Evolutionary conservation across 2,329 filamentous ascomycete species (phyloP).

Genomic region (Colletotrichum musicola): DNA sequence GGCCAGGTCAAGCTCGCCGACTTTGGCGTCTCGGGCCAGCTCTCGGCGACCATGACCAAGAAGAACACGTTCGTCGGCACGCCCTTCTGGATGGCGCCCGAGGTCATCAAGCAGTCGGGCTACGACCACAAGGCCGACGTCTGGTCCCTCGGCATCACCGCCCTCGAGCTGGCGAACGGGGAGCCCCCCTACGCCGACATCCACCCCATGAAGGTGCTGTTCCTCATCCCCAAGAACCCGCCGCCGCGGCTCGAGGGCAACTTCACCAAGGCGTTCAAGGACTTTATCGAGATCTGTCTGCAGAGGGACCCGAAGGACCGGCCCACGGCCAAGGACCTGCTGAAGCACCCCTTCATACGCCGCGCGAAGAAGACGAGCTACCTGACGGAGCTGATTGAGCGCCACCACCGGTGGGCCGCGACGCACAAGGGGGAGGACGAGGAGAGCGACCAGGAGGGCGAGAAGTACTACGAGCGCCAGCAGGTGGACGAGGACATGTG

Average conservation of each 20-base stretch:
- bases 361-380: conserved; percentile 97
- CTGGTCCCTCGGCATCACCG: conserved; percentile 96
- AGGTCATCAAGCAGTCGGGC: conserved; percentile 98
- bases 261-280: conserved; percentile 86
- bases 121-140: conserved; percentile 99
- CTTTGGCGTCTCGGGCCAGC: conserved; percentile 95
- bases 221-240: conserved; percentile 94
- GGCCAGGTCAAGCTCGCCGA: conserved; percentile 98
- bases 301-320: conserved; percentile 90
- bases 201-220: conserved; percentile 98
- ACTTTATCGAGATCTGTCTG: conserved; percentile 86
- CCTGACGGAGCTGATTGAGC: conserved; percentile 93
- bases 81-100: conserved; percentile 99
- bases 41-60: conserved; percentile 98
- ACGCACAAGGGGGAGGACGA: conserved; percentile 80
- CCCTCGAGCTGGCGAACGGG: conserved; percentile 89
- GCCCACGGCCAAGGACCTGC: conserved; percentile 85
- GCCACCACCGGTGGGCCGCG: conserved; percentile 87
- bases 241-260: conserved; percentile 85
- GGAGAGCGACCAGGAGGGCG: conserved; percentile 72
- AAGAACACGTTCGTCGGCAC: conserved; percentile 99
- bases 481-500: conserved; percentile 86
- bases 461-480: conserved; percentile 66
- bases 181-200: conserved; percentile 97
- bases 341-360: conserved; percentile 91